phyloP scores from a whole-genome alignment of 75 land plant genomes.

The Cryptomeria japonica region DNA sequence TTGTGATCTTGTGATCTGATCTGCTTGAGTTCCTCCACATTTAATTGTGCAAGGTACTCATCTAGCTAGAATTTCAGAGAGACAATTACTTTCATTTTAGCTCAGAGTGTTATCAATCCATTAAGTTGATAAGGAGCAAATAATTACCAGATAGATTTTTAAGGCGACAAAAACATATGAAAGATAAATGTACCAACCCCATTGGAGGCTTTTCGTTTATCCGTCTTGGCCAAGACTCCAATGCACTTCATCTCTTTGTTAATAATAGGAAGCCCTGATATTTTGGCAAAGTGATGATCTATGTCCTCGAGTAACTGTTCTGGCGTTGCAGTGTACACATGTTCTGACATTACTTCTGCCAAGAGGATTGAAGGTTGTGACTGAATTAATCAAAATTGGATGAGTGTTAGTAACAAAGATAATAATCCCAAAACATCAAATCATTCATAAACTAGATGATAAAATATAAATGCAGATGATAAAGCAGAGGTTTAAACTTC shows the following conservation, averaged over 20 bases:
- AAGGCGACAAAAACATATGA: background rate
- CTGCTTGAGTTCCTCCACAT: too few species aligned
- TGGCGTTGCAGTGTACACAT: slow-evolving; percentile 28
- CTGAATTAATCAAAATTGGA: slow-evolving; percentile 23
- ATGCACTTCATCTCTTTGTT: slow-evolving; percentile 36
- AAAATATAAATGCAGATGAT: background rate
- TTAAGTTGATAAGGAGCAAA: too few species aligned
- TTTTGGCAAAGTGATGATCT: slow-evolving; percentile 26
- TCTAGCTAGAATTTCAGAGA: too few species aligned
- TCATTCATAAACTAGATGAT: background rate
- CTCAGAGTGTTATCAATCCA: too few species aligned
- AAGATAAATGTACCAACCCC: slow-evolving; percentile 22
- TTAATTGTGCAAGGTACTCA: too few species aligned
- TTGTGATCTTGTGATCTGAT: too few species aligned
- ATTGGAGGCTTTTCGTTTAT: slow-evolving; percentile 32
- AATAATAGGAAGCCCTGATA: slow-evolving; percentile 44
- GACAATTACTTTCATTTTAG: too few species aligned
- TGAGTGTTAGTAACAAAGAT: background rate
- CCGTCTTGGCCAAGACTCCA: slow-evolving; percentile 47
- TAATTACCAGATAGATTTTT: background rate
- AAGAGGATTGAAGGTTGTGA: slow-evolving; percentile 38
- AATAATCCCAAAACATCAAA: background rate
- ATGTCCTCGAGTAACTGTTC: slow-evolving; percentile 33
- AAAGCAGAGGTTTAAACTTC: background rate
- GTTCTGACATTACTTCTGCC: slow-evolving; percentile 52